Evolutionary conservation across 345 rosid species (phyloP).

Genomic region (Turritis glabra): DNA sequence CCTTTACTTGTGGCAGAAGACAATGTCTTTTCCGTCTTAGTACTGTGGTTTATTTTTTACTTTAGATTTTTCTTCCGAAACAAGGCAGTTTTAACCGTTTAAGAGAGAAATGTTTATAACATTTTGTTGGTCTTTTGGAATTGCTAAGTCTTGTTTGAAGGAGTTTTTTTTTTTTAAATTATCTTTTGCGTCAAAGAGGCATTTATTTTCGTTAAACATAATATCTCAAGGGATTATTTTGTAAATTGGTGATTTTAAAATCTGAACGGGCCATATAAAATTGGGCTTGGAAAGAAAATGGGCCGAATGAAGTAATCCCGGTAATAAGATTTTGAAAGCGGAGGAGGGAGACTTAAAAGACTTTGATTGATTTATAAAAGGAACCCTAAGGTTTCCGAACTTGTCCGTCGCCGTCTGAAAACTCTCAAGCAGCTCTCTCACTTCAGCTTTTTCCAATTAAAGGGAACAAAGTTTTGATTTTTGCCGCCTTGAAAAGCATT

Average conservation of each 20-base stretch:
- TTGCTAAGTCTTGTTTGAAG: neutral
- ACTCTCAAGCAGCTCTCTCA: neutral
- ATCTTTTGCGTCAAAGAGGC: neutral
- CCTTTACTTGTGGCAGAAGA: slow-evolving; percentile 25
- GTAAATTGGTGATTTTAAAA: neutral
- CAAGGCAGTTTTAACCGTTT: slow-evolving; percentile 19
- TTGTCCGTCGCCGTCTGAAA: slow-evolving; percentile 15
- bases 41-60: neutral
- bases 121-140: neutral
- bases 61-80: slow-evolving; percentile 2
- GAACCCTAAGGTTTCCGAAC: slow-evolving; percentile 14
- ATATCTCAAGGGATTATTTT: neutral
- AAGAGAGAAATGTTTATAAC: neutral
- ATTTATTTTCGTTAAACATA: no score
- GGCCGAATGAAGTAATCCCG: neutral
- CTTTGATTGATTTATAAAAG: neutral
- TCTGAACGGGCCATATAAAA: neutral
- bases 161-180: no score
- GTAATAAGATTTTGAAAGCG: neutral
- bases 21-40: neutral
- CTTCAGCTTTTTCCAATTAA: neutral
- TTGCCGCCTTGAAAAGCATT: neutral
- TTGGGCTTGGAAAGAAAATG: neutral
- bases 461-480: neutral
- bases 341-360: slow-evolving; percentile 9